Evolutionary conservation across 768 basidiomycete genomes (phyloP).

Genomic region (Pleurotus sapidus): DNA sequence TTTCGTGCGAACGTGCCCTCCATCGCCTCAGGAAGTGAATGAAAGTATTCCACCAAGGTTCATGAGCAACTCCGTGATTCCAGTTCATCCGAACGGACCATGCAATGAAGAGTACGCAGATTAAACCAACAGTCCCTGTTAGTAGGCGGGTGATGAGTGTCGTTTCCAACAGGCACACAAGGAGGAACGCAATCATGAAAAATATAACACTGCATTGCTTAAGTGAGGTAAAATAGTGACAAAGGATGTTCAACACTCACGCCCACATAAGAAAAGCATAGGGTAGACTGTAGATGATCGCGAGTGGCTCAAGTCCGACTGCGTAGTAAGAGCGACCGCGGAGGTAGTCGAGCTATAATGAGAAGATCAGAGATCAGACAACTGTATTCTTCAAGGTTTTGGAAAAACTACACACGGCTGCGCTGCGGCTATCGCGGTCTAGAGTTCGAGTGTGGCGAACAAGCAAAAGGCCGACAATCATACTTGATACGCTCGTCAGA

Average conservation of each 20-base stretch:
- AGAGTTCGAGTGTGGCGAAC: slow-evolving; percentile 38
- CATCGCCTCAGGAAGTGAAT: no score
- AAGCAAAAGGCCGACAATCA: slow-evolving; percentile 40
- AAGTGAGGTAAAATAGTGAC: background rate
- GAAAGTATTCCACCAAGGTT: background rate
- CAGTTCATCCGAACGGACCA: slow-evolving; percentile 24
- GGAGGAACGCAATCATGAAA: slow-evolving; percentile 27
- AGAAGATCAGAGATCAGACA: no score
- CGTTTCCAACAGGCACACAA: slow-evolving; percentile 25
- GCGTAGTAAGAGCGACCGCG: slow-evolving; percentile 7
- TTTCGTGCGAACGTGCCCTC: no score
- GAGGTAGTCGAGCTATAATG: slow-evolving; percentile 23
- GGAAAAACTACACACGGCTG: no score
- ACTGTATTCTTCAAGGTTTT: no score
- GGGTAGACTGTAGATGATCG: slow-evolving; percentile 37
- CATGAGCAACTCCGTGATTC: no score
- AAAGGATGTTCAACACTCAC: slow-evolving; percentile 19
- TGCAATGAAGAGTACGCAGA: slow-evolving; percentile 19
- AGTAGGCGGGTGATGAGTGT: slow-evolving; percentile 21
- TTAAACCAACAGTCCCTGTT: slow-evolving; percentile 18
- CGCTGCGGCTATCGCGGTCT: no score
- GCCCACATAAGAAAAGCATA: slow-evolving; percentile 38
- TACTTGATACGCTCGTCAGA: slow-evolving; percentile 36
- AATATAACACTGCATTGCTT: slow-evolving; percentile 24
- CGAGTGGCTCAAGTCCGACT: slow-evolving; percentile 31